phyloP scores from a whole-genome alignment of 192 early-diverging fungal species.

The Mortierella antarctica region DNA sequence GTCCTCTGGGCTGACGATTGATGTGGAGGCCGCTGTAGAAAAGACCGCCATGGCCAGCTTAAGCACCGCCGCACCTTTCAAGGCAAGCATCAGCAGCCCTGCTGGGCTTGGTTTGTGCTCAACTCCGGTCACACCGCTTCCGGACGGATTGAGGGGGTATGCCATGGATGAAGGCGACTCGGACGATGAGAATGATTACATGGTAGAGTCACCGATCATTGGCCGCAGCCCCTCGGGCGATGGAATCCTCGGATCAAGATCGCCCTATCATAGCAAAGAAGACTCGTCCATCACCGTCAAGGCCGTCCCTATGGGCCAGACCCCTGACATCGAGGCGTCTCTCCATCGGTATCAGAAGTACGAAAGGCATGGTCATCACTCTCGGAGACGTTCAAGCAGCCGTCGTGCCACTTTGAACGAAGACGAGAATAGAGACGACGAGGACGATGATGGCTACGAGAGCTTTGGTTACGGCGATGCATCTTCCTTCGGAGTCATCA shows the following conservation, averaged over 20 bases:
- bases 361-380: conserved; percentile 20
- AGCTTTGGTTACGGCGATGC: conserved; percentile 22
- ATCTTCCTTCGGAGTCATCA: conserved; percentile 38
- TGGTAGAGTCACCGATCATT: too few species aligned
- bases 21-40: conserved; percentile 11
- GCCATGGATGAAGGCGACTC: background rate
- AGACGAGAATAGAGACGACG: conserved; percentile 13
- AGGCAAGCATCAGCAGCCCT: conserved; percentile 31
- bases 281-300: conserved; percentile 14
- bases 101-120: conserved; percentile 29
- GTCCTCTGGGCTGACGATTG: conserved; percentile 7
- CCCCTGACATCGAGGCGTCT: conserved; percentile 27
- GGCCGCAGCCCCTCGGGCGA: background rate
- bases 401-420: background rate
- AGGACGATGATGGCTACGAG: conserved; percentile 39
- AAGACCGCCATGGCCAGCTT: background rate
- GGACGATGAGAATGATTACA: conserved; percentile 4
- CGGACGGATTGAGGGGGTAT: background rate
- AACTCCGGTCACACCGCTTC: conserved; percentile 11
- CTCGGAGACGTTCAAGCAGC: conserved; percentile 7
- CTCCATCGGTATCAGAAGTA: conserved; percentile 41
- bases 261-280: background rate
- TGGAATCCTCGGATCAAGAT: background rate
- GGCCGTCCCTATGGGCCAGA: background rate
- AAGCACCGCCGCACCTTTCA: conserved; percentile 10